These are phyloP conservation scores for Solanum piurae DNA, from an alignment of 257 asterid species.

Conservation along the genomic window DNA sequence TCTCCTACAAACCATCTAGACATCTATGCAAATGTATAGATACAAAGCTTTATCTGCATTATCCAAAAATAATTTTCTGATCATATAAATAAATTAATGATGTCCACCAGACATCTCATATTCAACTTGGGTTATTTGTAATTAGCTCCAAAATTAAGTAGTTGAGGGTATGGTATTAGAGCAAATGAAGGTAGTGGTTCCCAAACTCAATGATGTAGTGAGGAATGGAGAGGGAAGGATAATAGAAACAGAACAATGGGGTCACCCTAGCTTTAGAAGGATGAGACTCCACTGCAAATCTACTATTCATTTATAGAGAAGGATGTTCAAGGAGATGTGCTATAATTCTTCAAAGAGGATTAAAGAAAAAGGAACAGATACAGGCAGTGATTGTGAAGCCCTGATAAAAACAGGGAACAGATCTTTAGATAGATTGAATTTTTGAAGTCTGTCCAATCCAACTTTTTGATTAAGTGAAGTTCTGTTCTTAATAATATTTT, in stretches of 20 bases:
- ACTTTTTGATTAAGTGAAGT: neutral
- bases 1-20: neutral
- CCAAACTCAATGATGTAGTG: neutral
- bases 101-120: neutral
- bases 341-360: neutral
- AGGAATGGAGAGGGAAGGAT: neutral
- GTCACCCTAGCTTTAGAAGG: neutral
- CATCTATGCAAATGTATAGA: neutral
- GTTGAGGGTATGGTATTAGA: neutral
- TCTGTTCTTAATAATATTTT: neutral
- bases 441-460: neutral
- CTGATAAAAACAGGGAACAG: neutral
- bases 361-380: neutral
- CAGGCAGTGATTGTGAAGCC: neutral
- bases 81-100: neutral
- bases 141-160: neutral
- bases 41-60: neutral
- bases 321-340: neutral
- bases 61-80: neutral
- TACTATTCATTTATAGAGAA: neutral
- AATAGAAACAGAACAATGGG: neutral
- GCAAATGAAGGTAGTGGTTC: neutral
- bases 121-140: neutral
- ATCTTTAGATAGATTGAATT: neutral
- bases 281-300: neutral